A percentile compares a stretch with the other conserved stretches of the same genome.
Evolutionary conservation across 805 yeast genomes (phyloP).

Genomic region (Candida rishiriensis): DNA sequence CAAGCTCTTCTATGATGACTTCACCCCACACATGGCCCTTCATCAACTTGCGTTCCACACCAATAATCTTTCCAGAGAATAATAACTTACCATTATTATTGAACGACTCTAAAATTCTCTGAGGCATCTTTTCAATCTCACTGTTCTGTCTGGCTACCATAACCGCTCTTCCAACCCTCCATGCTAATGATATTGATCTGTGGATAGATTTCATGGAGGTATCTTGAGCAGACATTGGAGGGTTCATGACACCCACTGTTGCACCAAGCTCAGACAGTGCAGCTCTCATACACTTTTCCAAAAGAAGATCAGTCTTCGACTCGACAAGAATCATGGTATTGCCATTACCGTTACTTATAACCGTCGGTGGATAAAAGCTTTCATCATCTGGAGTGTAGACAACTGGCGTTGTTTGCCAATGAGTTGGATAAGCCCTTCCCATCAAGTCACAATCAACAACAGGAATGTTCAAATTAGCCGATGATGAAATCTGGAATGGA

Average conservation of each 20-base stretch:
- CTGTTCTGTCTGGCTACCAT: slow-evolving; percentile 32
- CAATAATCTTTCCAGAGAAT: slow-evolving; percentile 40
- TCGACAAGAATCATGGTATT: slow-evolving; percentile 31
- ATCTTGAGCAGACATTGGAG: slow-evolving; percentile 15
- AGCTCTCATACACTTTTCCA: slow-evolving; percentile 39
- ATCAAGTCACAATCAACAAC: slow-evolving; percentile 40
- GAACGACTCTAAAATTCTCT: slow-evolving; percentile 33
- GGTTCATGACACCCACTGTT: slow-evolving; percentile 33
- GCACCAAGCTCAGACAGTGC: slow-evolving; percentile 39
- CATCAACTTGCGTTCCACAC: slow-evolving; percentile 36
- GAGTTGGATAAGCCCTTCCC: slow-evolving; percentile 48
- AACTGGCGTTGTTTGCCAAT: slow-evolving; percentile 36
- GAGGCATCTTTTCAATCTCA: slow-evolving; percentile 33
- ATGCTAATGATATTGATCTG: slow-evolving; percentile 35
- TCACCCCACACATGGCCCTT: slow-evolving; percentile 44
- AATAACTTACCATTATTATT: slow-evolving; percentile 13
- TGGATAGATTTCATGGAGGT: slow-evolving; percentile 18
- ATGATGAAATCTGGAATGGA: slow-evolving; percentile 22
- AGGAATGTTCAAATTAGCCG: slow-evolving; percentile 13
- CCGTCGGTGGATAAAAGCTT: slow-evolving; percentile 18
- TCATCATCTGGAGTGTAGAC: slow-evolving; percentile 18
- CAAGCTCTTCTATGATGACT: slow-evolving; percentile 25
- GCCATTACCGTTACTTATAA: slow-evolving; percentile 37
- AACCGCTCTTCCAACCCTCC: slow-evolving; percentile 47
- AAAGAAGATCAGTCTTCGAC: slow-evolving; percentile 28